Percentiles rank a stretch among this genome's conserved stretches.
These are phyloP conservation scores for Oropetium thomaeum DNA, from an alignment of 176 grass and related monocot genomes.

Conservation along the genomic window DNA sequence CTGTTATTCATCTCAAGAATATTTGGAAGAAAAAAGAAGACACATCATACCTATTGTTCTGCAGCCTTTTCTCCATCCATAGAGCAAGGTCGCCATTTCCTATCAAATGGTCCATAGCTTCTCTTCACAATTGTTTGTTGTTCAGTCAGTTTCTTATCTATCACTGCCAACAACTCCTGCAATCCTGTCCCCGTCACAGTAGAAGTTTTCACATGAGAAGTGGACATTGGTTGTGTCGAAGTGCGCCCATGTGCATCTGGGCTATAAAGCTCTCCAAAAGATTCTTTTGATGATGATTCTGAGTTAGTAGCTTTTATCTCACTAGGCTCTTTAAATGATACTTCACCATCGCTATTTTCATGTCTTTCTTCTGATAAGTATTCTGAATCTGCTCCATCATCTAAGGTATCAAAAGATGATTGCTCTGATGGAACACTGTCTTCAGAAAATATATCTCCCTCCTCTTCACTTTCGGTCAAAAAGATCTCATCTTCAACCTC, in stretches of 20 bases:
- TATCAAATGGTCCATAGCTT: constrained; percentile 68
- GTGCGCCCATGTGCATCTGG: constrained; percentile 12
- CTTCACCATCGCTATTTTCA: constrained; percentile 22
- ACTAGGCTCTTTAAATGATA: constrained; percentile 28
- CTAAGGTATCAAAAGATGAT: constrained; percentile 45
- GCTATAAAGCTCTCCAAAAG: constrained; percentile 8
- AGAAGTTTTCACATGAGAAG: constrained; percentile 75
- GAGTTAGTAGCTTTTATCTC: constrained; percentile 11
- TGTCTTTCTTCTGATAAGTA: constrained; percentile 41
- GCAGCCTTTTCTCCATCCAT: constrained; percentile 51
- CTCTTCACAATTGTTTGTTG: constrained; percentile 58
- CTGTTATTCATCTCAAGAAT: neutral
- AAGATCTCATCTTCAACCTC: constrained; percentile 37
- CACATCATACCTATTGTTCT: constrained; percentile 52
- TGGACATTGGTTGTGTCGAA: constrained; percentile 32
- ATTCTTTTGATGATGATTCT: constrained; percentile 26
- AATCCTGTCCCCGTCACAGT: constrained; percentile 66
- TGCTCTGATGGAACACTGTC: constrained; percentile 43
- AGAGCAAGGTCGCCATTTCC: constrained; percentile 69
- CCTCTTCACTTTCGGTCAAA: constrained; percentile 44
- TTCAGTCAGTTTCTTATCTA: constrained; percentile 64
- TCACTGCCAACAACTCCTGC: constrained; percentile 66
- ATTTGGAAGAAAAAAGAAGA: neutral
- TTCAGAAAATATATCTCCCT: constrained; percentile 47
- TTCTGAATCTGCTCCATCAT: constrained; percentile 46